Percentiles rank a stretch among this genome's conserved stretches.
These are phyloP conservation scores for Aspergillus sp. DNA, from an alignment of 2,329 filamentous ascomycete species.

Conservation along the genomic window DNA sequence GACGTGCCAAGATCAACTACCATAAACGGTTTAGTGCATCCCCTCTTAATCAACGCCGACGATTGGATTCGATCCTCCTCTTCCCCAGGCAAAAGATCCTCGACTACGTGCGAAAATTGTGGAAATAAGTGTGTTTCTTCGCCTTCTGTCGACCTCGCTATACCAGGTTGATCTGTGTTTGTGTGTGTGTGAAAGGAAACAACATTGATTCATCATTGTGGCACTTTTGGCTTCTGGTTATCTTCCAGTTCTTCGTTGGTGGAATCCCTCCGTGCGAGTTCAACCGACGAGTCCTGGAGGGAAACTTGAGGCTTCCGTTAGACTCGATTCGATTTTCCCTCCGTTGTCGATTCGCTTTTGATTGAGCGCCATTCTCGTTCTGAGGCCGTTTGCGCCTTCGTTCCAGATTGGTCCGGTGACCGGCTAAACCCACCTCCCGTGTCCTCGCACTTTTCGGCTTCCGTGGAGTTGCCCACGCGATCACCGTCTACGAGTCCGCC, in stretches of 20 bases:
- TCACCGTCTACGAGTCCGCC: slow-evolving; percentile 40
- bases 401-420: slow-evolving; percentile 10
- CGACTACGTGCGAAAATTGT: slow-evolving; percentile 4
- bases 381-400: background rate
- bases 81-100: slow-evolving; percentile 18
- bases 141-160: slow-evolving; percentile 4
- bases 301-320: background rate
- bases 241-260: slow-evolving; percentile 20
- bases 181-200: background rate
- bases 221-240: slow-evolving; percentile 3
- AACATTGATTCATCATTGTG: slow-evolving; percentile 7
- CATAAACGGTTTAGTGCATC: slow-evolving; percentile 8
- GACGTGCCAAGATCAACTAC: background rate
- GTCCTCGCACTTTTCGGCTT: slow-evolving; percentile 26
- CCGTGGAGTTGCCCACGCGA: slow-evolving; percentile 37
- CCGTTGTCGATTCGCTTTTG: too few relatives aligned
- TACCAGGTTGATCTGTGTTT: background rate
- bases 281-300: slow-evolving; percentile 9
- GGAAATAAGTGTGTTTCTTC: too few relatives aligned
- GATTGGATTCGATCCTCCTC: slow-evolving; percentile 20
- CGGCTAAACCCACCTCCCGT: slow-evolving; percentile 14
- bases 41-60: slow-evolving; percentile 16
- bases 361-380: too few relatives aligned
- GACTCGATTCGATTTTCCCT: too few relatives aligned
- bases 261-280: slow-evolving; percentile 22